Evolutionary conservation across 163 green algal genomes (phyloP).

Genomic region (Coccomyxa subellipsoidea): DNA sequence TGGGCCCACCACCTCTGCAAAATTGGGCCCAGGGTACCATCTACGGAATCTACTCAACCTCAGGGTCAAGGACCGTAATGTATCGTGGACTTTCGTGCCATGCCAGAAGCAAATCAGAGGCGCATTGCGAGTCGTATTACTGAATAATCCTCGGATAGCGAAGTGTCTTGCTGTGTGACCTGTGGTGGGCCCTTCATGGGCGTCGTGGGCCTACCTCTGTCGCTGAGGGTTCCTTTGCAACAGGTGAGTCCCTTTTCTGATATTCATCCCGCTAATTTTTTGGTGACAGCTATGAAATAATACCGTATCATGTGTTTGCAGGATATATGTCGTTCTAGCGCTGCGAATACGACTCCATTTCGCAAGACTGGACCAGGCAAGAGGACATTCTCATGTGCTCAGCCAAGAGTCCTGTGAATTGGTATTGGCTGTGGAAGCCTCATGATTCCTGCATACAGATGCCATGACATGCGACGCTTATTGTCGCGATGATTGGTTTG

Average conservation of each 20-base stretch:
- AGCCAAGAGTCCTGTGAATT: neutral
- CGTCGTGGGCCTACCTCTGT: neutral
- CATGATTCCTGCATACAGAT: neutral
- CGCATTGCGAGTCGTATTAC: no score
- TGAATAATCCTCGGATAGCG: no score
- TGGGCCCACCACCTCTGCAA: no score
- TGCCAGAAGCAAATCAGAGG: no score
- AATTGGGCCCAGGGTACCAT: no score
- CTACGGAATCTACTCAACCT: no score
- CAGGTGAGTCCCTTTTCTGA: neutral
- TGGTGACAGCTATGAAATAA: neutral
- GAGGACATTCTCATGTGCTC: neutral
- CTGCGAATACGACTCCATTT: neutral
- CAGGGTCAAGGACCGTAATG: no score
- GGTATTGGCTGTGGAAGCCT: neutral
- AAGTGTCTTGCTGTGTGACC: no score
- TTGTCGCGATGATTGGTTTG: no score
- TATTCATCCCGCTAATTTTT: neutral
- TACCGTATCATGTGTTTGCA: neutral
- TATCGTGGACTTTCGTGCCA: no score
- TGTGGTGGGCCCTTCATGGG: no score
- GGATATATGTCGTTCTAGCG: neutral
- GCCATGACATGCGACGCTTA: no score
- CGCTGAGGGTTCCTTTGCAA: neutral
- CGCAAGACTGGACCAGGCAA: neutral